A percentile compares a stretch with the other conserved stretches of the same genome.
Conservation (phyloP, 352 stramenopile species). For the Pythium rhizo-oryzae region DNA sequence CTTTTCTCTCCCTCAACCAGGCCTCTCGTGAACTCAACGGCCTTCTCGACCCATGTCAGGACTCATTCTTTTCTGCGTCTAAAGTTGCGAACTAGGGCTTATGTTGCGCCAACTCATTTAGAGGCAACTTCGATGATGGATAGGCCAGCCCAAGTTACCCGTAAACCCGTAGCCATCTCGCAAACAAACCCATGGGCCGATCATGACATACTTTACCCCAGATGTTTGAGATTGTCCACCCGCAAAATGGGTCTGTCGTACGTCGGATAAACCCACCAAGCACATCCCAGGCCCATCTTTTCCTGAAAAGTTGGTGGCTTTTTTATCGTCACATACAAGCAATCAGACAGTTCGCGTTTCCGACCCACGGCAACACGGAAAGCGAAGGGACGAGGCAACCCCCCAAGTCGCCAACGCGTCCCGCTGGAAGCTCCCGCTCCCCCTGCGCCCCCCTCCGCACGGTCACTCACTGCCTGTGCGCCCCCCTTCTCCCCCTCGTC, state of each 20-base stretch:
- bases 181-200: conserved; percentile 1
- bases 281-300: conserved; percentile 3
- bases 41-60: not conserved
- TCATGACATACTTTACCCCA: not conserved
- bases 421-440: not conserved
- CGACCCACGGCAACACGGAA: conserved; percentile 11
- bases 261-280: not conserved
- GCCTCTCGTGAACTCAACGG: not conserved
- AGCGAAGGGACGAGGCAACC: conserved; percentile 7
- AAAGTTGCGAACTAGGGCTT: not conserved
- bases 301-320: conserved; percentile 25
- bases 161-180: conserved; percentile 18
- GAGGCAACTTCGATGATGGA: conserved; percentile 7
- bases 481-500: not conserved
- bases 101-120: conserved; percentile 7
- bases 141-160: conserved; percentile 1
- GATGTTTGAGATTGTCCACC: not conserved
- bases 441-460: not conserved
- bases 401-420: not conserved
- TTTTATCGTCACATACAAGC: conserved; percentile 28
- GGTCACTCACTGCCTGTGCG: not conserved
- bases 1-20: not conserved
- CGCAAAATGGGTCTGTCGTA: not conserved
- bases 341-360: conserved; percentile 11
- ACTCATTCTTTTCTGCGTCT: not conserved